These are phyloP conservation scores for Exophiala calicioides DNA, from an alignment of 2,329 filamentous ascomycete genomes.

Conservation along the genomic window DNA sequence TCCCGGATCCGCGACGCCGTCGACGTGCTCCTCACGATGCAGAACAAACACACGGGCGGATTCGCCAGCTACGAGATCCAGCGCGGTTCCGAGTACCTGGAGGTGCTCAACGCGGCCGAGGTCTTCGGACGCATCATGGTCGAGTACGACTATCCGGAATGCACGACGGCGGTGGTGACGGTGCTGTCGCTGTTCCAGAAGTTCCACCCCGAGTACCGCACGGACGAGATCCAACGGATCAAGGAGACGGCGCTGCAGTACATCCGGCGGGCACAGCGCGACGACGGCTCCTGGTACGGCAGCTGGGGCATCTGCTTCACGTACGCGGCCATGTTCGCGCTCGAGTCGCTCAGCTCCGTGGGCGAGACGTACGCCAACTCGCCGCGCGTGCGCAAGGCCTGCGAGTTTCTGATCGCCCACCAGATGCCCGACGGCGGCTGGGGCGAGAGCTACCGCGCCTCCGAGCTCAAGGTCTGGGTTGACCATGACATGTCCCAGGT, in stretches of 20 bases:
- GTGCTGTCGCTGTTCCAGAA: constrained; percentile 79
- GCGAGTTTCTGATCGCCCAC: constrained; percentile 80
- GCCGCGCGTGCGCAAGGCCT: constrained; percentile 69
- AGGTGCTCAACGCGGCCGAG: constrained; percentile 90
- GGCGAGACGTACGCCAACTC: constrained; percentile 81
- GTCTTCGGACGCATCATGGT: constrained; percentile 98
- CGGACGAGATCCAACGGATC: constrained; percentile 71
- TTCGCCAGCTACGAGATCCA: constrained; percentile 88
- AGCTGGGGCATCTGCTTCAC: constrained; percentile 98
- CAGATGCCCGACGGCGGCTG: constrained; percentile 90
- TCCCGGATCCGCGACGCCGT: constrained; percentile 81
- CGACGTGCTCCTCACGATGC: constrained; percentile 87
- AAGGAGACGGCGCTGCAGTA: constrained; percentile 74
- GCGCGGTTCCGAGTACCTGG: constrained; percentile 74
- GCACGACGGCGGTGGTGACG: constrained; percentile 91
- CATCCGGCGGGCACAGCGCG: constrained; percentile 75
- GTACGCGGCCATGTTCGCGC: constrained; percentile 93
- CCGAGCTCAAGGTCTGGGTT: constrained; percentile 72
- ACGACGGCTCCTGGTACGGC: constrained; percentile 95
- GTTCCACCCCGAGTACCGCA: constrained; percentile 78
- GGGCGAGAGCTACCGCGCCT: constrained; percentile 91
- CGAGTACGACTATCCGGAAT: constrained; percentile 97
- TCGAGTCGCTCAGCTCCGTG: constrained; percentile 78
- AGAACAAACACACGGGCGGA: constrained; percentile 76
- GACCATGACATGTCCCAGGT: constrained; percentile 77